Evolutionary conservation across 768 basidiomycete species (phyloP), one percentile per base, ranked within the genome.

Genomic region (Kwoniella dendrophila): DNA sequence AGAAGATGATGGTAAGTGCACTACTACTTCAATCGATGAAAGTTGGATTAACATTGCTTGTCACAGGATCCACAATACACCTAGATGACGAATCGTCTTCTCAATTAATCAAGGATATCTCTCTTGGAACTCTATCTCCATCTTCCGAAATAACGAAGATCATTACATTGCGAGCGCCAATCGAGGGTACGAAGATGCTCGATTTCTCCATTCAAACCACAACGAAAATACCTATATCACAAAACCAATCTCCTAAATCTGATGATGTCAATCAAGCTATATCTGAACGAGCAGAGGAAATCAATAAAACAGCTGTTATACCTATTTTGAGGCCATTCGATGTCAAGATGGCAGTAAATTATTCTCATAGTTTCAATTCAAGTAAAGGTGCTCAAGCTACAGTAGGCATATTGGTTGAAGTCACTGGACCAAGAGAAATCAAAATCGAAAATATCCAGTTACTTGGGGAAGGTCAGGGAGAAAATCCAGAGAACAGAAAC

Each of bases 171-270:
- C 78, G 82, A 40, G 86, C 84, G 67, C 81, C 82, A 0, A 88
- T 83, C 1, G 80, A 84, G 1, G 90, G 89, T 1, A 85, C 89
- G 54, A 84, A 92, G 44, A 83, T 86, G 44, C 77, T 96, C 56
- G 93, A 96, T 72, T 81, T 95, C 34, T 92, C 91, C 0, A 80
- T 94, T 34, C 88, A 87, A 58, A 87, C 90, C 8, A 82, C 81
- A 4, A 18, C 61, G 24, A 64, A 71, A 2, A 20, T 65, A 5
- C 73, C 32, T 5, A 22, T 48, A n/a, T 26, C 83, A 26, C 58
- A 27, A 4, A 32, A 30, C 14, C 30, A 34, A 18, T 53, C 50
- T 12, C 32, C 50, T 34, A 18, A 27, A 54, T 10, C 59, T 2
- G 47, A 52, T 20, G 24, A 33, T 14, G 24, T n/a, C n/a, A n/a